Evolutionary conservation across 495 filamentous ascomycete genomes (phyloP), one percentile per base, ranked within the genome.

Genomic region (Neurospora hispaniola): DNA sequence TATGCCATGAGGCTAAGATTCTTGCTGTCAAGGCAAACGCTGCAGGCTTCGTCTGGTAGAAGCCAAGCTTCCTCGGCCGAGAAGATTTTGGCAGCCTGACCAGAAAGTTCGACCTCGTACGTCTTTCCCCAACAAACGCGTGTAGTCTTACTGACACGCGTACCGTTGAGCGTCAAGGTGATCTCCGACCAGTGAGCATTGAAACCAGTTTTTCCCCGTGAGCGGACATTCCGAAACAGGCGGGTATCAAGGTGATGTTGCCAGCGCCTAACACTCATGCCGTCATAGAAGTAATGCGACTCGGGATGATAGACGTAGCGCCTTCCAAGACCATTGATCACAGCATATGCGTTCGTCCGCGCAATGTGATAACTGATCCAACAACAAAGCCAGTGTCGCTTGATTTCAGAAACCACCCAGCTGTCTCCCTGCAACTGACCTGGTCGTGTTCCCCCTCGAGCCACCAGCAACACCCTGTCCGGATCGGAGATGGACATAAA

Each of bases 21-120:
- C 59, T 81, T 83, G 59, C 80, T 77, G 27, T 86, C 84, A 20
- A 77, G 73, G 73, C 84, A 85, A 12, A 82, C 76, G 12, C 69
- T 73, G 75, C 84, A 85, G 14, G 73, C 76, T 59, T 81, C 78
- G 7, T 76, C 75, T 16, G 74, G 75, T 39, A 83, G 48, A 1
- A 84, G 79, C 82, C 80, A 81, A 4, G 75, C 73, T 69, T 84
- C 82, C 18, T 77, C 80, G 38, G 73, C 46, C 31, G 76, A 41
- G 59, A 81, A 83, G 5, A 43, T 71, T 42, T 79, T 77, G 66
- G 80, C 81, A 6, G 76, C 74, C 16, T 75, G 75, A 3, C 70
- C 69, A 8, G 76, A 75, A 16, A 84, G 72, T 35, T 80, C 78
- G 69, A 83, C 81, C 38, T 78, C 75, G 46, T 83, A 77, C 3